Base-by-base conservation (phyloP, 148 eudicot species). In the Diospyros kaki region DNA sequence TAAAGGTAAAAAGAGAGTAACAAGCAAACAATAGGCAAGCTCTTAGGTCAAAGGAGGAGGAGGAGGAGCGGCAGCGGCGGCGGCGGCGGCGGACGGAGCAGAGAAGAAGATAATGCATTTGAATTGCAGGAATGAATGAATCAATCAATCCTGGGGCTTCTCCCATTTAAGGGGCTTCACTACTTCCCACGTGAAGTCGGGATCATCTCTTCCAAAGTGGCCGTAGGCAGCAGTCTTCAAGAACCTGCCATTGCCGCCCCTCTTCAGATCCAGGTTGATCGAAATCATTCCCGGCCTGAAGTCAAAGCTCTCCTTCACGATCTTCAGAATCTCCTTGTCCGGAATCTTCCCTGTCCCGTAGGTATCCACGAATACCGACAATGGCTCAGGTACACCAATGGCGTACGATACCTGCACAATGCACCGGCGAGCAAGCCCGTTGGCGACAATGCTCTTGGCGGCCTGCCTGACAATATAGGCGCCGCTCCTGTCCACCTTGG, bases 361-460 rank as follows among this genome's bases (percentile, higher is more conserved):
- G 2, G 69, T 14, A 40, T 66, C 69, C 6, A 66, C 52, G 15
- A 44, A 66, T 2, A 66, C 69, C 2, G 54, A 46, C 69, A 66
- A 66, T 3, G 69, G 69, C 53, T 66, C 54, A 2, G 69, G 69
- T 9, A 66, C 69, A 46, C 69, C 69, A 66, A 66, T 66, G 69
- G 69, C 69, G 9, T 44, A 66, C 45, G 54, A 66, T n/a, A 66
- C 69, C 54, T 66, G 69, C 39, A 66, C 69, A 66, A 66, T 66
- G 69, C 69, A 66, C 69, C 69, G 15, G 53, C 69, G 51, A 6
- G 69, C 69, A 6, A 66, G 69, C 11, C 69, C 69, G 8, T 46
- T 46, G 13, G 69, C 69, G 1, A 66, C 69, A 44, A 66, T 46
- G 54, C 69, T 66, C 53, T 66, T 66, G 11, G 69, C 69, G 7